phyloP scores from a whole-genome alignment of 768 basidiomycete species.

The Collybia sp. region DNA sequence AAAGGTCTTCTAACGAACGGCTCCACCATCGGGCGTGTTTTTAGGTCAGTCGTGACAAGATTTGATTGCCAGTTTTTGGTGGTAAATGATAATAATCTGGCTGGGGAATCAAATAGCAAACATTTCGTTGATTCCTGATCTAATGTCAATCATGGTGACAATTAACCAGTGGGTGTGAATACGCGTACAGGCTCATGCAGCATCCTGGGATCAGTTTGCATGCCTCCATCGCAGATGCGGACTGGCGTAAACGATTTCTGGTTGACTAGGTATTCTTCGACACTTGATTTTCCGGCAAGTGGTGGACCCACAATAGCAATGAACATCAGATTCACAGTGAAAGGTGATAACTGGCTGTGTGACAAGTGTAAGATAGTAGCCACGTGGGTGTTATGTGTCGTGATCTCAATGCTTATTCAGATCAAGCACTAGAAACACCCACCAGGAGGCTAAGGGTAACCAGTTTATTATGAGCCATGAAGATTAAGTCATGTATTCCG shows the following conservation, averaged over 20 bases:
- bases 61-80: constrained; percentile 78
- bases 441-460: no score
- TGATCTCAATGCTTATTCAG: constrained; percentile 3
- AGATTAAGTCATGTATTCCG: no score
- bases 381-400: constrained; percentile 11
- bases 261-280: constrained; percentile 57
- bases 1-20: constrained; percentile 84
- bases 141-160: constrained; percentile 17
- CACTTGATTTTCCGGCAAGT: constrained; percentile 54
- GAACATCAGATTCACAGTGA: constrained; percentile 40
- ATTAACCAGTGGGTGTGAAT: no score
- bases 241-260: constrained; percentile 54
- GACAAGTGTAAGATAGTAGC: neutral
- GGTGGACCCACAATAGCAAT: constrained; percentile 63
- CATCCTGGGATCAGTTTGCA: no score
- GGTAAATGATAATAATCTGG: constrained; percentile 62
- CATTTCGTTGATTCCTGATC: constrained; percentile 10
- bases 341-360: neutral
- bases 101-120: constrained; percentile 39
- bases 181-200: no score
- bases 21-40: constrained; percentile 49
- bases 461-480: no score
- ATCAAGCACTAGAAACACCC: no score
- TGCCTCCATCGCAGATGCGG: neutral
- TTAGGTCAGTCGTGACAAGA: constrained; percentile 78